These are phyloP conservation scores for Daphne laureola DNA, from an alignment of 441 rosid species.

Conservation along the genomic window DNA sequence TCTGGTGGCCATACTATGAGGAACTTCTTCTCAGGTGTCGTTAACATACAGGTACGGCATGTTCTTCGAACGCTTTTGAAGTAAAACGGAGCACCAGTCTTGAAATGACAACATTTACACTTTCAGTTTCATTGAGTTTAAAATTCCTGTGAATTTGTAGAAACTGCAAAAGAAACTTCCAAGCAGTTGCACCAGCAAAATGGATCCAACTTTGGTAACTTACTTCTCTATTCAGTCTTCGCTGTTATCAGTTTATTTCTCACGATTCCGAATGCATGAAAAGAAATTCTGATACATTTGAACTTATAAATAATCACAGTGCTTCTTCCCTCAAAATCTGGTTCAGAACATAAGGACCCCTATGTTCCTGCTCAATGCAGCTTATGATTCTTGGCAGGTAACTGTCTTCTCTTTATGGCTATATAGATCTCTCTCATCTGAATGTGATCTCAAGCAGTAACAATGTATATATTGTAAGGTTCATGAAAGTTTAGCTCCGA, in stretches of 20 bases:
- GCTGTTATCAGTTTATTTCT: conserved; percentile 2
- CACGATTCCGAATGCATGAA: too few relatives aligned
- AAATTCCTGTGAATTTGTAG: conserved; percentile 22
- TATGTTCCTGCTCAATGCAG: conserved; percentile 48
- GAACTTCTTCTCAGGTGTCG: conserved; percentile 37
- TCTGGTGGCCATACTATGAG: conserved; percentile 41
- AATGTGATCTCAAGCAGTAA: not conserved
- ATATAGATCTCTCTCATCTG: not conserved
- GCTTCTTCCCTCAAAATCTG: conserved; percentile 59
- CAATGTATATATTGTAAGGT: conserved; percentile 13
- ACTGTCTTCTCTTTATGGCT: not conserved
- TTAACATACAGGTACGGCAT: conserved; percentile 31
- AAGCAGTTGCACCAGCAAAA: conserved; percentile 36
- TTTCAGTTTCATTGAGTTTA: not conserved
- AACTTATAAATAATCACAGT: conserved; percentile 17
- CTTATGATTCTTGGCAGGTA: conserved; percentile 60
- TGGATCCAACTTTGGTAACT: conserved; percentile 66
- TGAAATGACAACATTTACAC: too few relatives aligned
- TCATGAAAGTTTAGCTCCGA: conserved; percentile 37
- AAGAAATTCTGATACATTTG: too few relatives aligned
- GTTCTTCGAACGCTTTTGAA: too few relatives aligned
- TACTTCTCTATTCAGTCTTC: conserved; percentile 9
- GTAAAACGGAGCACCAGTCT: too few relatives aligned
- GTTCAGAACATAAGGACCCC: conserved; percentile 47
- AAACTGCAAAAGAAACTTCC: conserved; percentile 46